These are phyloP conservation scores for Chloropicon primus DNA, from an alignment of 139 green algal species.

Conservation along the genomic window DNA sequence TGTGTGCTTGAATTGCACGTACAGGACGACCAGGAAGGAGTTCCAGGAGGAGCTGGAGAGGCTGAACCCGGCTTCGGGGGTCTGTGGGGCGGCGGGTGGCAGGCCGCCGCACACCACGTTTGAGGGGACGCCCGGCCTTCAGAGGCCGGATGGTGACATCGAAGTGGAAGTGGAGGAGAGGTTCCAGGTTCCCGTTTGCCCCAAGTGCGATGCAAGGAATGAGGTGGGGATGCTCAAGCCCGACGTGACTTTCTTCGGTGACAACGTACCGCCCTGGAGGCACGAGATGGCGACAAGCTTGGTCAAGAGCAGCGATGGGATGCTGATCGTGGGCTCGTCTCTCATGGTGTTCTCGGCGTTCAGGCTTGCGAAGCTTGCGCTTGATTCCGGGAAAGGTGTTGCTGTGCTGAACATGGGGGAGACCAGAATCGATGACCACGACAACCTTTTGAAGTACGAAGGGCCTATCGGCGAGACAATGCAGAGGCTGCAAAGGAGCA, in stretches of 20 bases:
- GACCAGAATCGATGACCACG: slow-evolving; percentile 59
- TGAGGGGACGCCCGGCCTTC: not conserved
- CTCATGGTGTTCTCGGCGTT: slow-evolving; percentile 62
- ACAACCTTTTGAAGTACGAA: slow-evolving; percentile 14
- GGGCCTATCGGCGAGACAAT: not conserved
- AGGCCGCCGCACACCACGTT: not conserved
- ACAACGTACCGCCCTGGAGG: slow-evolving; percentile 26
- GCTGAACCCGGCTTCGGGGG: not conserved
- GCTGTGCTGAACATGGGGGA: slow-evolving; percentile 51
- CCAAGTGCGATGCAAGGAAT: slow-evolving; percentile 32
- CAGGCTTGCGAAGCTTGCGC: slow-evolving; percentile 54
- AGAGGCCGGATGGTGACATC: slow-evolving; percentile 17
- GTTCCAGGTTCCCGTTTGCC: slow-evolving; percentile 58
- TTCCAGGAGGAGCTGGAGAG: not conserved
- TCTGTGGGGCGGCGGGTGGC: too few species aligned
- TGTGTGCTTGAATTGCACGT: slow-evolving; percentile 22
- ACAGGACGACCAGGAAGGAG: not conserved
- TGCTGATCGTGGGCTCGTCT: slow-evolving; percentile 54
- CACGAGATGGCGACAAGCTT: slow-evolving; percentile 13
- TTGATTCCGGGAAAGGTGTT: slow-evolving; percentile 31
- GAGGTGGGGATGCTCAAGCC: slow-evolving; percentile 59
- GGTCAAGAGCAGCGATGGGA: slow-evolving; percentile 14
- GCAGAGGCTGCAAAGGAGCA: not conserved
- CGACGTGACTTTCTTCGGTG: slow-evolving; percentile 77
- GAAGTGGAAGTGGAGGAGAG: slow-evolving; percentile 8